Base-by-base conservation (phyloP, 306 rosid genomes). In the Vicia villosa region DNA sequence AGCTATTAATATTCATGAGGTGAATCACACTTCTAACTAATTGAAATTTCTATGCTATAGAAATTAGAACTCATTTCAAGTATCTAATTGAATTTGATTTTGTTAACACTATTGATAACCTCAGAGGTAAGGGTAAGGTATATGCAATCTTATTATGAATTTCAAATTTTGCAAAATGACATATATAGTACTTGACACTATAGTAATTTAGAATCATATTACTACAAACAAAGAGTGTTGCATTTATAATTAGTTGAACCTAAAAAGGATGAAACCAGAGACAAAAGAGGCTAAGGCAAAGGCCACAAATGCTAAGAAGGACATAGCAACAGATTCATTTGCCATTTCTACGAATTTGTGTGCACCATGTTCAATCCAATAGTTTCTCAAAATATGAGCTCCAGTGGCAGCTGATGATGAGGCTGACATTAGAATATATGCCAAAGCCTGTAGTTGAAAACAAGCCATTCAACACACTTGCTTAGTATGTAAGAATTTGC, bases 351-450 rank as follows among this genome's bases (percentile, higher is more conserved):
- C 59, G 61, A 83, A 90, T 71, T 75, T 77, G 72, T 79, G 5
- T 32, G 19, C 72, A 32, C 32, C 46, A 78, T 49, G 60, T 30
- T 24, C 42, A 14, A 74, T 84, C 86, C 82, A 76, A 21, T 63
- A 22, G 21, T 63, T 59, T 59, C 68, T 62, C 85, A 78, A 82
- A 36, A 79, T 57, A 63, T 57, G 61, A 3, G 80, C 75, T 64
- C 66, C 41, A 14, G 88, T 83, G 8, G 89, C 94, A 15, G 97
- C 90, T 5, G 98, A 82, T 19, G 98, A 83, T 50, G 96, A 81
- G 58, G 96, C 89, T 26, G 97, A 88, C 45, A 94, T 66, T 43
- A 90, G 79, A 72, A 90, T 84, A 83, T 88, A 90, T 15, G 97
- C 72, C 75, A 90, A 36, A 2, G 57, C 68, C 98, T 93, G 82